Conservation (phyloP, 225 moss, liverwort and hornwort species). For the Straminergon stramineum region DNA sequence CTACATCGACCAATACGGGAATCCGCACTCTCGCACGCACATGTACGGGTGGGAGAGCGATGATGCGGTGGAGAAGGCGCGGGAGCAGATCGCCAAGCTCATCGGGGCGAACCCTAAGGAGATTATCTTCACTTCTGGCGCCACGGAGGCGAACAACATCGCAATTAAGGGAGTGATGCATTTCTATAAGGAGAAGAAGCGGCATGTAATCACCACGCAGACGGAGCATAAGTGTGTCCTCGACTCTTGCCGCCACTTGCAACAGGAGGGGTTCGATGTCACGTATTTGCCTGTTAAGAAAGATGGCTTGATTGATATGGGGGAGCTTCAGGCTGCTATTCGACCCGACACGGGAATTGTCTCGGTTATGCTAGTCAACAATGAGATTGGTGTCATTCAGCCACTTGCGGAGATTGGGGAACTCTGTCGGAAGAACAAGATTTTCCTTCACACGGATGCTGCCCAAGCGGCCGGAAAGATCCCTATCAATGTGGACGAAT, state of each 20-base stretch:
- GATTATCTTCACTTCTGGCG: constrained; percentile 94
- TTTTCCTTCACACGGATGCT: constrained; percentile 86
- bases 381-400: constrained; percentile 93
- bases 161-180: constrained; percentile 84
- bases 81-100: constrained; percentile 67
- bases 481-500: constrained; percentile 69
- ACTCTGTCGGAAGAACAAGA: constrained; percentile 69
- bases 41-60: constrained; percentile 98
- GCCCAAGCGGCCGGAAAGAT: constrained; percentile 90
- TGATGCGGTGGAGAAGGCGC: constrained; percentile 76
- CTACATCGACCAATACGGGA: constrained; percentile 83
- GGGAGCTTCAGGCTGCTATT: constrained; percentile 70
- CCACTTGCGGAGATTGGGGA: constrained; percentile 81
- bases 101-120: constrained; percentile 85
- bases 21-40: constrained; percentile 92
- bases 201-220: constrained; percentile 90
- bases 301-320: constrained; percentile 78
- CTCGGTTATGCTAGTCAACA: constrained; percentile 85
- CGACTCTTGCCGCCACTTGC: constrained; percentile 87
- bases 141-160: constrained; percentile 92
- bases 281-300: constrained; percentile 87
- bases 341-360: constrained; percentile 78
- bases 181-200: constrained; percentile 95
- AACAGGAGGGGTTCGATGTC: constrained; percentile 90
- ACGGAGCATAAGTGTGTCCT: constrained; percentile 99